Percentiles rank a stretch among this genome's conserved stretches.
Evolutionary conservation across 495 filamentous ascomycete genomes (phyloP).

Genomic region (Corynascus novoguineensis): DNA sequence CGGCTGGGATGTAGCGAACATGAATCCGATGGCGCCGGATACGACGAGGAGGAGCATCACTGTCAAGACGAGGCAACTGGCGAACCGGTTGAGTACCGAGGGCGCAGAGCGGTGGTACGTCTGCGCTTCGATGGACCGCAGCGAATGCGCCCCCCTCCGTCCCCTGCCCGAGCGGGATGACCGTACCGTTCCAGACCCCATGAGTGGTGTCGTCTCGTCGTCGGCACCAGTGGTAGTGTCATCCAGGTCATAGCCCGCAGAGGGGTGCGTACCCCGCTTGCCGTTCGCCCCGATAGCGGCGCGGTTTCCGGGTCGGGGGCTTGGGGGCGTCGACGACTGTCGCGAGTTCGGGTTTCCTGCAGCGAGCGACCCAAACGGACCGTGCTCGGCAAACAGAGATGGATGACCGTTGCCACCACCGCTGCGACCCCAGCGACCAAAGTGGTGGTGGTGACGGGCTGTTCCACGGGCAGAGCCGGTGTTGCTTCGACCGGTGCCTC

Average conservation of each 20-base stretch:
- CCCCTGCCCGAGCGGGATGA: constrained; percentile 56
- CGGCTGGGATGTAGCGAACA: constrained; percentile 86
- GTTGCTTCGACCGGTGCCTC: constrained; percentile 52
- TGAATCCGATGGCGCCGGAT: constrained; percentile 74
- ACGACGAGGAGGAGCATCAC: constrained; percentile 71
- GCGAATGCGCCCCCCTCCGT: constrained; percentile 50
- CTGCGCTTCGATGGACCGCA: constrained; percentile 72
- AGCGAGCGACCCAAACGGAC: constrained; percentile 50
- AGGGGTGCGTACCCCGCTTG: constrained; percentile 25
- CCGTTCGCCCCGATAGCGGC: constrained; percentile 22
- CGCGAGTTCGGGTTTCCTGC: constrained; percentile 39
- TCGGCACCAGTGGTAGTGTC: constrained; percentile 62
- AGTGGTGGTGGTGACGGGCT: constrained; percentile 66
- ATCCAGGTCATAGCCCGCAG: constrained; percentile 49
- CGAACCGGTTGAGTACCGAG: constrained; percentile 64
- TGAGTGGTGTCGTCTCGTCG: constrained; percentile 83
- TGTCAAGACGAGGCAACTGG: constrained; percentile 70
- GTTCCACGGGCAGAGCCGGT: constrained; percentile 60
- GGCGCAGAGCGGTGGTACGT: constrained; percentile 55
- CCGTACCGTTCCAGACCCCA: constrained; percentile 45
- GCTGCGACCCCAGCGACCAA: constrained; percentile 61
- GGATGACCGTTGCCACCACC: constrained; percentile 55
- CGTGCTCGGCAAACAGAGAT: constrained; percentile 72
- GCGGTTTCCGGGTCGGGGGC: constrained; percentile 37
- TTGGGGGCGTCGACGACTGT: constrained; percentile 59